Evolutionary conservation across 345 rosid species (phyloP).

Genomic region (Eutrema yunnanense): DNA sequence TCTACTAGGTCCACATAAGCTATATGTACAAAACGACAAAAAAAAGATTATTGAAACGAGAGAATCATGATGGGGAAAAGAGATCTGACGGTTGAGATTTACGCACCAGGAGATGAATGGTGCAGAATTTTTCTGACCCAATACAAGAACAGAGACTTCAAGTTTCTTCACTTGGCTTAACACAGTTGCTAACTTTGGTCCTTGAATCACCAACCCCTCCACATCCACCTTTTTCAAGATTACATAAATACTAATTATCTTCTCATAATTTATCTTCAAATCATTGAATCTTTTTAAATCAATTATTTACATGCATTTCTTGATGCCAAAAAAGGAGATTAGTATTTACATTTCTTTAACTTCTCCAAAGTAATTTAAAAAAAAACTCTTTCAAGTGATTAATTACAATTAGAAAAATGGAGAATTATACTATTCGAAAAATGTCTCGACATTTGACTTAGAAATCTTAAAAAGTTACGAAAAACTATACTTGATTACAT

Average conservation of each 20-base stretch:
- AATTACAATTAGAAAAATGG: neutral
- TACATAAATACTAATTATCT: neutral
- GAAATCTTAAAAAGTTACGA: neutral
- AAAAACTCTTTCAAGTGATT: neutral
- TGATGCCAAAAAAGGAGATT: neutral
- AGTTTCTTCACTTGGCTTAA: constrained; percentile 91
- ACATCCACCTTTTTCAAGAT: constrained; percentile 62
- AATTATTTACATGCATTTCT: neutral
- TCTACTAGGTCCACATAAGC: constrained; percentile 66
- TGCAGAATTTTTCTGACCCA: constrained; percentile 77
- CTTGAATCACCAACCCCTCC: constrained; percentile 83
- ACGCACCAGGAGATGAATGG: constrained; percentile 60
- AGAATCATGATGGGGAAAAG: constrained; percentile 12
- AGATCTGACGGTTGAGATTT: constrained; percentile 22
- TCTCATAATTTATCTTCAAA: neutral
- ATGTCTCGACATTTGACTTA: constrained; percentile 2
- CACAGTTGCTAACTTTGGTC: constrained; percentile 78
- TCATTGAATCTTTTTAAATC: neutral
- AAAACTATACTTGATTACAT: constrained; percentile 1
- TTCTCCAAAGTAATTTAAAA: neutral
- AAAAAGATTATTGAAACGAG: constrained; percentile 7
- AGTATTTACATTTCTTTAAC: neutral
- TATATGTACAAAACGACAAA: constrained; percentile 22
- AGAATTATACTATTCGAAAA: neutral
- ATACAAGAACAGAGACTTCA: constrained; percentile 77